phyloP scores from a whole-genome alignment of 2,329 filamentous ascomycete genomes.

The Clarireedia monteithiana region DNA sequence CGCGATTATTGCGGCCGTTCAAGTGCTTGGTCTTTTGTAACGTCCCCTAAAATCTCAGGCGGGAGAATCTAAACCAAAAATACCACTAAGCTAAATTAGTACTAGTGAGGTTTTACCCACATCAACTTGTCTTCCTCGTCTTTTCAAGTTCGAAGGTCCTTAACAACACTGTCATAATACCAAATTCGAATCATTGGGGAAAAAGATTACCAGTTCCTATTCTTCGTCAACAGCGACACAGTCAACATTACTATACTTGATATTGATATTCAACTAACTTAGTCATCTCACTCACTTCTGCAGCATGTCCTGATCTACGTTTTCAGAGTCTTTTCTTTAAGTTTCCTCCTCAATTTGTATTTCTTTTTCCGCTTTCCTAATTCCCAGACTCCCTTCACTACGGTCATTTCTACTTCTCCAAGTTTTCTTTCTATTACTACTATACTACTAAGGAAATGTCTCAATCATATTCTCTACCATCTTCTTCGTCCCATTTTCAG shows the following conservation, averaged over 20 bases:
- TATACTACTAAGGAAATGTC: conserved; percentile 14
- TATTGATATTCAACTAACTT: not conserved
- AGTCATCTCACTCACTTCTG: not conserved
- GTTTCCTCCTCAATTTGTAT: not conserved
- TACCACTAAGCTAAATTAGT: no score
- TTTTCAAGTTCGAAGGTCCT: no score
- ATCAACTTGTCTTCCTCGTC: no score
- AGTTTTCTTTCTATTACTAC: not conserved
- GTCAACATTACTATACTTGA: conserved; percentile 4
- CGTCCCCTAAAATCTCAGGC: no score
- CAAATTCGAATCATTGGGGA: no score
- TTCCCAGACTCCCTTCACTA: not conserved
- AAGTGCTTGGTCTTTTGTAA: not conserved
- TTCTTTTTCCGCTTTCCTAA: not conserved
- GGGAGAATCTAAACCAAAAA: no score
- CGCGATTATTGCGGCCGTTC: conserved; percentile 10
- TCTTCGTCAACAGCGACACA: not conserved
- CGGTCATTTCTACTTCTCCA: not conserved
- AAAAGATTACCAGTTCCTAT: not conserved
- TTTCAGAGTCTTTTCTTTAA: not conserved
- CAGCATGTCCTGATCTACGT: not conserved
- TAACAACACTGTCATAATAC: no score
- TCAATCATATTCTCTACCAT: conserved; percentile 11
- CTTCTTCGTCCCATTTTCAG: conserved; percentile 3
- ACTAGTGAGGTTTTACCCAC: no score